These are phyloP conservation scores for Fusarium hainanense DNA, from an alignment of 2,329 filamentous ascomycete species.

Conservation along the genomic window DNA sequence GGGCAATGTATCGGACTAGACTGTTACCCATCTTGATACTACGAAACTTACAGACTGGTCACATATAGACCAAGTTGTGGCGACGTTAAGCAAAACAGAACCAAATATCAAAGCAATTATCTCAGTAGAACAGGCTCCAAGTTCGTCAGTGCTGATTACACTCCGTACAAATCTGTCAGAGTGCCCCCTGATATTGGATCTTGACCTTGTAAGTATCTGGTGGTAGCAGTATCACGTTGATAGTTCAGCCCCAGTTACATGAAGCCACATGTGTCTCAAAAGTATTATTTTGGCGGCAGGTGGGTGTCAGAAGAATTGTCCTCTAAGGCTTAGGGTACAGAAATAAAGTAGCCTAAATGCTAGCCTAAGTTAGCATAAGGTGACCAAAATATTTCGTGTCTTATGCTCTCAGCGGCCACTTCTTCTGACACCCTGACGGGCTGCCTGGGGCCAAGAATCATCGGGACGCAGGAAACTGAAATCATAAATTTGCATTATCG, in stretches of 20 bases:
- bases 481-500: slow-evolving; percentile 36
- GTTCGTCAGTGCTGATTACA: background rate
- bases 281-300: background rate
- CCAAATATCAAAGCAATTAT: background rate
- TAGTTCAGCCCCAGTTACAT: background rate
- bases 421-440: too few relatives aligned
- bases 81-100: background rate
- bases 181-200: background rate
- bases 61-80: background rate
- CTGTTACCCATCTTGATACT: background rate
- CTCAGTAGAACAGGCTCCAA: background rate
- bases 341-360: too few relatives aligned
- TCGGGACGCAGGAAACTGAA: slow-evolving; percentile 6
- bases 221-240: background rate
- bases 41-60: background rate
- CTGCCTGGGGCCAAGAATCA: background rate
- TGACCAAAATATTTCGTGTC: too few relatives aligned
- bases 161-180: background rate
- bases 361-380: too few relatives aligned
- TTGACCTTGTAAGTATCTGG: background rate
- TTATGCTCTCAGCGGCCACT: too few relatives aligned
- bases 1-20: background rate
- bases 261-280: background rate
- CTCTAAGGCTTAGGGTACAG: too few relatives aligned
- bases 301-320: too few relatives aligned